Conservation (phyloP, 2,329 filamentous ascomycete genomes). For the Nigrograna mackinnonii region DNA sequence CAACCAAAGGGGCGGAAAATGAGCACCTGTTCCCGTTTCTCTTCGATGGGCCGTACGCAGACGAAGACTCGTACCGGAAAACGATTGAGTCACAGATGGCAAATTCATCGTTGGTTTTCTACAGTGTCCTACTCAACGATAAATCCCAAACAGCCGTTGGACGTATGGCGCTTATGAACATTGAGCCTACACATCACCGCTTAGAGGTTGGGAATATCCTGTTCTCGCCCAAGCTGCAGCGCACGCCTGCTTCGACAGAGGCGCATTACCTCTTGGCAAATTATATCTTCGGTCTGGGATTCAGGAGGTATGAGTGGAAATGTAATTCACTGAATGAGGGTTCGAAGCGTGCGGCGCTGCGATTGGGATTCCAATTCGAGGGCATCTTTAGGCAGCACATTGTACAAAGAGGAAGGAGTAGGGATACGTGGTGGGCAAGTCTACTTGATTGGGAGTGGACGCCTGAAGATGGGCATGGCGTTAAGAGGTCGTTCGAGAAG, state of each 20-base stretch:
- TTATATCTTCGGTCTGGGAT: conserved; percentile 59
- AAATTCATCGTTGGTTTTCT: conserved; percentile 2
- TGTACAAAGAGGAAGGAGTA: conserved; percentile 58
- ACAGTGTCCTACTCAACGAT: conserved; percentile 2
- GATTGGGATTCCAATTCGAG: conserved; percentile 64
- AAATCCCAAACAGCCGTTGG: not conserved
- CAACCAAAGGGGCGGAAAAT: not conserved
- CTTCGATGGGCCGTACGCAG: conserved; percentile 3
- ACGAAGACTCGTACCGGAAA: not conserved
- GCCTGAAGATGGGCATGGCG: no score
- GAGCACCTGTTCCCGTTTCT: conserved; percentile 1
- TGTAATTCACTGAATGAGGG: conserved; percentile 60
- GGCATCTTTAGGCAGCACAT: conserved; percentile 66
- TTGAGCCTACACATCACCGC: conserved; percentile 42
- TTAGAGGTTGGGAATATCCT: conserved; percentile 64
- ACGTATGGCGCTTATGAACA: conserved; percentile 1
- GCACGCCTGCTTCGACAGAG: conserved; percentile 62
- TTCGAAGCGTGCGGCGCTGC: conserved; percentile 57
- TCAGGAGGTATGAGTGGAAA: conserved; percentile 67
- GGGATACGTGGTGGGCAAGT: conserved; percentile 66
- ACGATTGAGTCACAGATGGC: not conserved
- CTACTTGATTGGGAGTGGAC: conserved; percentile 65
- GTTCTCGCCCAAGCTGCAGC: conserved; percentile 54
- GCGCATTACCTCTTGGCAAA: conserved; percentile 59
- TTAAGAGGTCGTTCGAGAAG: conserved; percentile 51